phyloP scores from a whole-genome alignment of 495 filamentous ascomycete species.

The Penicillium subrubescens region DNA sequence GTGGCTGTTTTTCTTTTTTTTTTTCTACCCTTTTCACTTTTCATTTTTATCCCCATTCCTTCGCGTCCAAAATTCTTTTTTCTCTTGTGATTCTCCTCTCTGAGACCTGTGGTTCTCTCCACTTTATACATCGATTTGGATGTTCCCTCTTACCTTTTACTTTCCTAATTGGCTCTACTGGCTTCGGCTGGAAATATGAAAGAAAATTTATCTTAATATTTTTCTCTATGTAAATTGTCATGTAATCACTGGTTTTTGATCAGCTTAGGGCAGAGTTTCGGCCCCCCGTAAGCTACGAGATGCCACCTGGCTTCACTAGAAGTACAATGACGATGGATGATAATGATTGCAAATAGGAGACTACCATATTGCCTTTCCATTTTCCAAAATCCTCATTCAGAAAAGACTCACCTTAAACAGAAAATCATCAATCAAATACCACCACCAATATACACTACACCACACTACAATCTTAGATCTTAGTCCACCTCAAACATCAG shows the following conservation, averaged over 20 bases:
- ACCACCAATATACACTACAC: not conserved
- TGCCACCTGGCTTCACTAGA: not conserved
- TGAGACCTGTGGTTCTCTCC: slow-evolving; percentile 29
- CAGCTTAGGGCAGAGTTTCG: not conserved
- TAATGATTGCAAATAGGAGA: not conserved
- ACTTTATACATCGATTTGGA: slow-evolving; percentile 10
- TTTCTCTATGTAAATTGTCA: not conserved
- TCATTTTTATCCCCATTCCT: slow-evolving; percentile 15
- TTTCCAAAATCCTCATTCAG: not conserved
- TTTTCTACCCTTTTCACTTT: slow-evolving; percentile 6
- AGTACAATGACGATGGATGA: not conserved
- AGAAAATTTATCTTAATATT: slow-evolving; percentile 8
- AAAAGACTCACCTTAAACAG: not conserved
- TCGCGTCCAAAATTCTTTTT: slow-evolving; percentile 23
- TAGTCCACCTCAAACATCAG: slow-evolving; percentile 16
- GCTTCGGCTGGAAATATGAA: slow-evolving; percentile 23
- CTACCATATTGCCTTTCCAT: not conserved
- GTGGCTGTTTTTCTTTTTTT: slow-evolving; percentile 26
- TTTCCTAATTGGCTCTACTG: slow-evolving; percentile 27
- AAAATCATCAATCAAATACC: not conserved
- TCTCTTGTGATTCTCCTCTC: slow-evolving; percentile 25
- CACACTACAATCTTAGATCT: slow-evolving; percentile 5
- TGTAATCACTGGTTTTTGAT: not conserved
- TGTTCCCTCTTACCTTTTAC: slow-evolving; percentile 10
- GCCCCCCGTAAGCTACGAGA: not conserved